Evolutionary conservation across 805 yeast species (phyloP), one percentile per base, ranked within the genome.

Genomic region (Jamesozyma hellenica): DNA sequence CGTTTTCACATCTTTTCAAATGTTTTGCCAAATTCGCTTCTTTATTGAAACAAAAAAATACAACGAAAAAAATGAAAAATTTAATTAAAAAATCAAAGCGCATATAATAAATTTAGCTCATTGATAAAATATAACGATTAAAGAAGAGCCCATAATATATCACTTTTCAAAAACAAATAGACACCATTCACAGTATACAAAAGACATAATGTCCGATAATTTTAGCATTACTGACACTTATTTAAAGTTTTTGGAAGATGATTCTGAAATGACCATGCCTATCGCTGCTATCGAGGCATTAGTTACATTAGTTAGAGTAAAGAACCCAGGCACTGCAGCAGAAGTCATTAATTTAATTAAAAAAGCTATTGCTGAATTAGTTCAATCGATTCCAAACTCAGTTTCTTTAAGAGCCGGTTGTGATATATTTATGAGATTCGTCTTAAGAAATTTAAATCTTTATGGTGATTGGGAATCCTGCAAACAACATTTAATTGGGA

Each of bases 221-320:
- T 87, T 92, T 57, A 94, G 88, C 60, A 86, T 92, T 50, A 86
- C 80, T 34, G 70, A 75, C 50, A 76, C 90, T 0, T 92, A 92
- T 58, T 70, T 85, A 42, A 73, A 74, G 56, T 87, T 85, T 59
- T 68, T 92, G 46, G 76, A 74, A 49, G 95, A 87, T 37, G 96
- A 92, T 63, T 71, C 84, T n/a, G 97, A 92, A 42, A 84, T 92
- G 78, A 88, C 98, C 5, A 92, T 88, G 96, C 99, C 99, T 1
- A 85, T 92, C 27, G 99, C 98, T 32, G 98, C 98, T 28, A 92
- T 92, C 54, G 97, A 92, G 66, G 77, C 95, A 11, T 68, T 92
- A 34, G 95, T 92, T 21, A 82, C 92, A 8, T 72, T 92, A 63
- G 64, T 90, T 23, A 72, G 79, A 47, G 76, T 79, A 36, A 80